These are phyloP conservation scores for Suillus bovinus DNA, from an alignment of 768 basidiomycete genomes.

Conservation along the genomic window DNA sequence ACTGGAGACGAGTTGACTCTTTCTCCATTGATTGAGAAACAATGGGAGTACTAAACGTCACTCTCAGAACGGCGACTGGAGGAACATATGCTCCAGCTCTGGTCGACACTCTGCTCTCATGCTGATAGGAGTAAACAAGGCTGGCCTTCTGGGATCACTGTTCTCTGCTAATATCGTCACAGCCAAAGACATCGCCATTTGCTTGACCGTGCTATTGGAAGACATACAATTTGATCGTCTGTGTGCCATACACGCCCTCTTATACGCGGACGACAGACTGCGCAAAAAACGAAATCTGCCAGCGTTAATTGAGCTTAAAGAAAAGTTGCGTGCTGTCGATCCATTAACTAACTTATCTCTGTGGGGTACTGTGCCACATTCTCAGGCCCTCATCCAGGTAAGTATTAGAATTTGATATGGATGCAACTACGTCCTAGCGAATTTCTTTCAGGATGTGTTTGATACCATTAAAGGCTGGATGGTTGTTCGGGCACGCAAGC, in stretches of 20 bases:
- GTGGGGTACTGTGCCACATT: constrained; percentile 21
- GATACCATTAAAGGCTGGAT: constrained; percentile 29
- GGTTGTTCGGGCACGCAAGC: constrained; percentile 20
- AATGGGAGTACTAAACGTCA: not conserved
- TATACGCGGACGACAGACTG: constrained; percentile 33
- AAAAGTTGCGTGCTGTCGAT: constrained; percentile 14
- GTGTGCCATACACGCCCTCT: constrained; percentile 36
- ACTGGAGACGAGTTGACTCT: constrained; percentile 17
- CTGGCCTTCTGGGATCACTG: constrained; percentile 34
- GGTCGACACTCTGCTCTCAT: constrained; percentile 11
- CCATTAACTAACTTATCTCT: constrained; percentile 19
- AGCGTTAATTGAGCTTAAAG: constrained; percentile 21
- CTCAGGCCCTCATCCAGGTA: constrained; percentile 22
- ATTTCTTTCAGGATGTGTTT: constrained; percentile 26
- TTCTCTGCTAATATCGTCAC: constrained; percentile 25
- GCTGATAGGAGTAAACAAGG: constrained; percentile 27
- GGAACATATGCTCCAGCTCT: constrained; percentile 2
- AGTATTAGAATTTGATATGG: constrained; percentile 3
- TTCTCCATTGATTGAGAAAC: not conserved
- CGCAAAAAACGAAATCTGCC: constrained; percentile 27
- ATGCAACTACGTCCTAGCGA: constrained; percentile 1
- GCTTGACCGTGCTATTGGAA: constrained; percentile 25
- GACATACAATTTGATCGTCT: constrained; percentile 27
- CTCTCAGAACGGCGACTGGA: constrained; percentile 20
- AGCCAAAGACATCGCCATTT: constrained; percentile 31